Evolutionary conservation across 2,329 filamentous ascomycete genomes (phyloP).

Genomic region (Alternaria burnsii): DNA sequence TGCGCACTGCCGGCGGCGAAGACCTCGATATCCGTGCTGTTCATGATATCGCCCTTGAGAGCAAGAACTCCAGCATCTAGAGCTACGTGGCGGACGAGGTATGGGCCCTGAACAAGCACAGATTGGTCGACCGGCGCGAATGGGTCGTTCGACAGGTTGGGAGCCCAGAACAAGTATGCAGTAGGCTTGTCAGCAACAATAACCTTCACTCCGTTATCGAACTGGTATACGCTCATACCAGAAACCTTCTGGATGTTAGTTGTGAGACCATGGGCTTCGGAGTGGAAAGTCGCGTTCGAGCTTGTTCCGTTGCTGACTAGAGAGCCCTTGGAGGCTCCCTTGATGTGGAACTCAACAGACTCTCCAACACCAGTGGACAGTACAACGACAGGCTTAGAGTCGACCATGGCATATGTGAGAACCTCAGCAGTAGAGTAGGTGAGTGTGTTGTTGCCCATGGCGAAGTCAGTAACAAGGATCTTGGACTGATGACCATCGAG

Average conservation of each 20-base stretch:
- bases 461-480: conserved; percentile 68
- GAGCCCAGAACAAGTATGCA: conserved; percentile 53
- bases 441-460: conserved; percentile 62
- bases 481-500: conserved; percentile 70
- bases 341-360: conserved; percentile 53
- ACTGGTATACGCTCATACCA: conserved; percentile 47
- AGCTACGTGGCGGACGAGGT: conserved; percentile 49
- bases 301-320: conserved; percentile 53
- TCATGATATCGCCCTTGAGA: conserved; percentile 49
- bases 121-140: conserved; percentile 51
- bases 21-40: conserved; percentile 49
- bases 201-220: conserved; percentile 49
- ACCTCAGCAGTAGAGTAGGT: conserved; percentile 64
- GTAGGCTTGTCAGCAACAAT: conserved; percentile 49
- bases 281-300: conserved; percentile 55
- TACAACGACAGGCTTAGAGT: conserved; percentile 49
- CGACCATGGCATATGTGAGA: conserved; percentile 54
- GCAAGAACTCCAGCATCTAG: conserved; percentile 34
- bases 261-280: conserved; percentile 48
- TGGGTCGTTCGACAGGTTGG: conserved; percentile 51
- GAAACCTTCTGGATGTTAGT: conserved; percentile 42
- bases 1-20: conserved; percentile 41
- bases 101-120: conserved; percentile 53
- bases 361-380: conserved; percentile 53
- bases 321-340: conserved; percentile 48